These are phyloP conservation scores for Cucurbita pepo DNA, from an alignment of 306 rosid species.

Conservation along the genomic window DNA sequence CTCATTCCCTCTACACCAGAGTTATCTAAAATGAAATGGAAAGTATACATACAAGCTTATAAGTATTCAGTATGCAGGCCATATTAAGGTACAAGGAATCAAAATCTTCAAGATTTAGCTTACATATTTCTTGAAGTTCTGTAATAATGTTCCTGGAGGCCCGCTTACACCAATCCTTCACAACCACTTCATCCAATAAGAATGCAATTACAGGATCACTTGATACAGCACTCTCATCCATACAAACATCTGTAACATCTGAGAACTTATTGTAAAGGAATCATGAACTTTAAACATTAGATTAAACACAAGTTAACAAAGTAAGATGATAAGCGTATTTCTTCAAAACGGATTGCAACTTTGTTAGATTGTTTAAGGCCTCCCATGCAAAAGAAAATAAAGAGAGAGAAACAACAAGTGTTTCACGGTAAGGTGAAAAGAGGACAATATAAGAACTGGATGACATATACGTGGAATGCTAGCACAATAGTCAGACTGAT, in stretches of 20 bases:
- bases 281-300: slow-evolving; percentile 1
- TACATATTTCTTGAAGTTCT: slow-evolving; percentile 77
- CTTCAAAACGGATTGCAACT: not conserved
- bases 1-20: slow-evolving; percentile 38
- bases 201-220: slow-evolving; percentile 95
- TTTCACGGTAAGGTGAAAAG: not conserved
- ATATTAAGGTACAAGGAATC: not conserved
- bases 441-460: not conserved
- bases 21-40: slow-evolving; percentile 33
- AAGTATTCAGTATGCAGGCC: not conserved
- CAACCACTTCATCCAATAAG: slow-evolving; percentile 98
- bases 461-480: not conserved
- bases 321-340: not conserved
- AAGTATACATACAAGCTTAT: slow-evolving; percentile 8
- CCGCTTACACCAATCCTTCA: slow-evolving; percentile 97
- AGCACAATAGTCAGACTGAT: not conserved
- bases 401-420: not conserved
- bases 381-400: not conserved
- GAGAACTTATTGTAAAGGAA: slow-evolving; percentile 44
- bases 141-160: slow-evolving; percentile 49
- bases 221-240: slow-evolving; percentile 97
- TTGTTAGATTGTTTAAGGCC: not conserved
- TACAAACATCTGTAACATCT: slow-evolving; percentile 96
- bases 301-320: not conserved
- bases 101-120: slow-evolving; percentile 33